Evolutionary conservation across 2,329 filamentous ascomycete genomes (phyloP), one percentile per base, ranked within the genome.

Genomic region (Aureobasidium mangrovei): DNA sequence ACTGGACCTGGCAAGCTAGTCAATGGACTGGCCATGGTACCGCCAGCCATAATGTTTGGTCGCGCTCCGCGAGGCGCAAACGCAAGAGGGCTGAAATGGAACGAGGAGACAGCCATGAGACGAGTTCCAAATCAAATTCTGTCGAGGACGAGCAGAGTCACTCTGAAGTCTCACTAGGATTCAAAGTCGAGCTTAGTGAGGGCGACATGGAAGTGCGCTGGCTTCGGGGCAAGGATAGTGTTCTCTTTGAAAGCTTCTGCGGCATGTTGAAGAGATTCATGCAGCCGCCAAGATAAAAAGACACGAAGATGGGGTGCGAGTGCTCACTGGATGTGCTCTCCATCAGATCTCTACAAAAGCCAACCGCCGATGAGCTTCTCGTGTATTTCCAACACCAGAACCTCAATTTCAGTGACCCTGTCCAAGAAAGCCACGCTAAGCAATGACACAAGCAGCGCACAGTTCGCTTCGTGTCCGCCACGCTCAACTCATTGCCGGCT

Each of bases 181-280:
- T 77, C 44, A 68, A 69, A 52, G 66, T 77, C 39, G 36, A 47
- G 2, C 68, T 67, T 39, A 59, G 63, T 28, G 64, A 70, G 40
- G 64, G 67, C 36, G 64, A 69, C 12, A 67, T 74, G 3, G 67
- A 72, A 18, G 72, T 83, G 0, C 76, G 86, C 32, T 94, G 88
- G 91, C 64, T 88, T 0, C 83, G 88, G 62, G 91, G 93, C 0
- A 74, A 76, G 4, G 86, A 95, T 60, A 74, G 79, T 18, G 76
- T 83, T 0, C 65, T 93, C 0, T 95, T 91, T 68, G 87, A 94
- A 70, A 96, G 91, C 65, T 89, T 98, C 59, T 85, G 83, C 57
- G 90, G 88, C 0, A 89, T 91, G 73, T 59, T 94, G 42, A 86
- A 83, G 67, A 74, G 79, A 35, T 47, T 56, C 1, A 54, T 58